Conservation (phyloP, 2,329 filamentous ascomycete species). For the Calonectria naviculata region DNA sequence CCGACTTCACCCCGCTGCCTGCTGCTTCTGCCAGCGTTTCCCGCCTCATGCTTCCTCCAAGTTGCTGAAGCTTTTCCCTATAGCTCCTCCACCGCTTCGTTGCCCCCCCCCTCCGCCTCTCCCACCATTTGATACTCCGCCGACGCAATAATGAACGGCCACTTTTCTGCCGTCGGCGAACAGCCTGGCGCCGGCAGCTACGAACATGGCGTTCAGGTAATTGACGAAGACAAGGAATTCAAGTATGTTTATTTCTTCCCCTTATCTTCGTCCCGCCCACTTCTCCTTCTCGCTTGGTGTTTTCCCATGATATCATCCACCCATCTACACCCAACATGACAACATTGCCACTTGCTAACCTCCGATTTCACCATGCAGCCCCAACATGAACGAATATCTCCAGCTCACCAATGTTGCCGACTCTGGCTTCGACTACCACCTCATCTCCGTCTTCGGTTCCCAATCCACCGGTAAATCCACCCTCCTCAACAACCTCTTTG, state of each 20-base stretch:
- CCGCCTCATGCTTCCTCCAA: conserved; percentile 21
- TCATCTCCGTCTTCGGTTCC: conserved; percentile 98
- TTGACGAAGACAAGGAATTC: conserved; percentile 93
- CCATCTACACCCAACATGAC: conserved; percentile 16
- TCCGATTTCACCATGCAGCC: conserved; percentile 58
- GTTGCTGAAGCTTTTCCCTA: conserved; percentile 26
- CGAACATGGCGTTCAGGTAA: conserved; percentile 95
- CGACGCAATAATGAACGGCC: conserved; percentile 74
- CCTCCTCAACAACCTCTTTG: conserved; percentile 93
- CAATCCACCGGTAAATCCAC: conserved; percentile 99
- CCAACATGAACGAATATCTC: conserved; percentile 85
- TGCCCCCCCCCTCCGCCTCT: conserved; percentile 7
- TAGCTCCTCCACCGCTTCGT: conserved; percentile 20
- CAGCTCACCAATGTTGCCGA: conserved; percentile 82
- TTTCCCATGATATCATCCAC: conserved; percentile 14
- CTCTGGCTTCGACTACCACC: conserved; percentile 98
- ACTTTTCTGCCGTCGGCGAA: conserved; percentile 80
- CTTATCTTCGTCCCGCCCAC: background rate
- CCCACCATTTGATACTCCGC: conserved; percentile 20
- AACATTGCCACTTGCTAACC: conserved; percentile 12
- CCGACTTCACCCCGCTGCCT: background rate
- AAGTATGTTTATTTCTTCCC: conserved; percentile 71
- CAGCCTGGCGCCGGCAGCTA: conserved; percentile 75
- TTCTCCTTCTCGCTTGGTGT: background rate
- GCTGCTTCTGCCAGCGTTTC: conserved; percentile 20